A percentile compares a stretch with the other conserved stretches of the same genome.
These are phyloP conservation scores for Pulveroboletus ravenelii DNA, from an alignment of 768 basidiomycete species.

Conservation along the genomic window DNA sequence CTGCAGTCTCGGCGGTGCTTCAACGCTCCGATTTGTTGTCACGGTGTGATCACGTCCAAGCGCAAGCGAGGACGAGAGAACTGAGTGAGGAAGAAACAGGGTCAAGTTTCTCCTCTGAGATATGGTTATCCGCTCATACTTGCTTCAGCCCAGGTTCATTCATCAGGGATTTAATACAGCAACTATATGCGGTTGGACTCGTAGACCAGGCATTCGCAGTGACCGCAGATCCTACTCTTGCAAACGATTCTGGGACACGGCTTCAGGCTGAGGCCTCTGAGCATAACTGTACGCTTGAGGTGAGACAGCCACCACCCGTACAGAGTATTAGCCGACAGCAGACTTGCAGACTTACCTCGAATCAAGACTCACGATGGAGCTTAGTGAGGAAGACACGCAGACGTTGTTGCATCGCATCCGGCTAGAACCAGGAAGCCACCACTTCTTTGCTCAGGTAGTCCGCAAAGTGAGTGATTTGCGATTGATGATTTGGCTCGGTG, in stretches of 20 bases:
- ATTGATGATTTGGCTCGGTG: neutral
- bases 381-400: slow-evolving; percentile 34
- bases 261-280: slow-evolving; percentile 60
- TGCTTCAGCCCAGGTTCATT: slow-evolving; percentile 22
- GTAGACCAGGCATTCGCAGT: slow-evolving; percentile 49
- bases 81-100: slow-evolving; percentile 20
- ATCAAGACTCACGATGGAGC: slow-evolving; percentile 52
- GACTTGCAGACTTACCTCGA: slow-evolving; percentile 42
- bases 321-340: slow-evolving; percentile 2
- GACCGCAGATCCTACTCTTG: slow-evolving; percentile 48
- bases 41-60: slow-evolving; percentile 47
- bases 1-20: slow-evolving; percentile 45
- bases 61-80: slow-evolving; percentile 26
- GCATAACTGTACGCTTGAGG: slow-evolving; percentile 53
- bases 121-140: slow-evolving; percentile 8
- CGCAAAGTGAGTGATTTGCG: slow-evolving; percentile 44
- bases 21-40: slow-evolving; percentile 52
- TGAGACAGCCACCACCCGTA: slow-evolving; percentile 22
- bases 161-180: slow-evolving; percentile 39
- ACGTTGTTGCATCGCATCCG: slow-evolving; percentile 39
- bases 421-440: slow-evolving; percentile 54
- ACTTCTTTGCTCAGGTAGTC: slow-evolving; percentile 51
- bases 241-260: slow-evolving; percentile 44
- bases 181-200: slow-evolving; percentile 49
- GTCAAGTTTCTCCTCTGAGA: slow-evolving; percentile 8